Base-by-base conservation (phyloP, 1,139 yeast species). In the Magnusiomyces clavatus region DNA sequence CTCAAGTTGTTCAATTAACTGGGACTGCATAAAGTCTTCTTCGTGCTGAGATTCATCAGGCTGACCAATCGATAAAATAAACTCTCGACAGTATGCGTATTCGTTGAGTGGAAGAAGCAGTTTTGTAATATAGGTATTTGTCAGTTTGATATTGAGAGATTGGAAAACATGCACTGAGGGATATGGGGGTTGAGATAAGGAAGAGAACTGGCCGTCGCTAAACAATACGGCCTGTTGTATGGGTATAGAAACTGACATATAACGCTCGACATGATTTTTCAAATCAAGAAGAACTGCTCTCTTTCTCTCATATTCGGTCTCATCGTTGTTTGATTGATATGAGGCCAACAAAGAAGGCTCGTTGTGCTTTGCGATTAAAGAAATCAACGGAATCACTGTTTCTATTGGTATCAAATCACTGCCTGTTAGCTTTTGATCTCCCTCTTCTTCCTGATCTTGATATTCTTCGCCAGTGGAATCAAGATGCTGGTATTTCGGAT, bases 21-120 rank as follows among this genome's bases (percentile, higher is more conserved):
- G n/a, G 36, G 31, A 20, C 35, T 12, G 14, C 8, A n/a, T 19
- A 11, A 29, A n/a, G 31, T 29, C 14, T 6, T 11, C 13, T 11
- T 17, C 11, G 6, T 45, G 37, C 4, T 12, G 19, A 14, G 47
- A 17, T 6, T 45, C 48, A 8, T 39, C 17, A 13, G 20, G 17
- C 17, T 36, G 41, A 6, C 35, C 13, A 17, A 13, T 36, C 5
- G 12, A 29, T 8, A 34, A 11, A 13, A 36, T 45, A 19, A 43
- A 10, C 20, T 45, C 48, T 19, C 14, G 10, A 3, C 42, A 40
- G 34, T 45, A 45, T 6, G 20, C 48, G 13, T 45, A 45, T 10
- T 45, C 48, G 17, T 45, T 40, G 14, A 45, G 48, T 8, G 48
- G 48, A 8, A 45, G 31, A 12, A 45, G 35, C 19, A 45, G 20